phyloP scores from a whole-genome alignment of 139 green algal species.

The Picochlorum sp. region DNA sequence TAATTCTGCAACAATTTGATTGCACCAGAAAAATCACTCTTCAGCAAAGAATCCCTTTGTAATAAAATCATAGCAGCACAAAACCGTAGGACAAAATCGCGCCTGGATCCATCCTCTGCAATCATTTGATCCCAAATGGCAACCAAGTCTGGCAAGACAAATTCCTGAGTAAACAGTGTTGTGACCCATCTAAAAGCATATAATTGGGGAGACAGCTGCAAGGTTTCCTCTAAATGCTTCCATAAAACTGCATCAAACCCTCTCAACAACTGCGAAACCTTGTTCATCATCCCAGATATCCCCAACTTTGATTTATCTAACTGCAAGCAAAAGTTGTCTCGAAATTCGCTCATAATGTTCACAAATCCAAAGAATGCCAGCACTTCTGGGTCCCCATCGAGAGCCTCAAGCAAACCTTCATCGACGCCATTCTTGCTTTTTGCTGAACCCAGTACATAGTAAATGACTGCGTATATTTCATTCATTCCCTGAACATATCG shows the following conservation, averaged over 20 bases:
- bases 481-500: conserved; percentile 98
- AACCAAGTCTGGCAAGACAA: conserved; percentile 72
- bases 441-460: conserved; percentile 68
- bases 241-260: conserved; percentile 3
- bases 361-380: conserved; percentile 94
- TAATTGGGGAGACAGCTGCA: conserved; percentile 72
- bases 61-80: conserved; percentile 82
- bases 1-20: conserved; percentile 90
- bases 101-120: conserved; percentile 13
- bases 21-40: conserved; percentile 80
- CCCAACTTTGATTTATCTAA: conserved; percentile 84
- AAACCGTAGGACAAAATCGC: conserved; percentile 70
- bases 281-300: conserved; percentile 69
- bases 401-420: not conserved
- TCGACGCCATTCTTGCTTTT: conserved; percentile 17
- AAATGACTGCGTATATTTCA: conserved; percentile 87
- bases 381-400: conserved; percentile 56
- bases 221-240: conserved; percentile 7
- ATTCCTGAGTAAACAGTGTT: conserved; percentile 79
- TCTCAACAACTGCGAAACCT: conserved; percentile 56
- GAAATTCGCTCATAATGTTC: conserved; percentile 70
- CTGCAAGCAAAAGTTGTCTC: conserved; percentile 90
- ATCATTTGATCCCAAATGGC: conserved; percentile 85
- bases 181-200: conserved; percentile 96
- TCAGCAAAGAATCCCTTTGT: conserved; percentile 50